Evolutionary conservation across 169 alveolate species (phyloP).

Genomic region (Plasmodium adleri): DNA sequence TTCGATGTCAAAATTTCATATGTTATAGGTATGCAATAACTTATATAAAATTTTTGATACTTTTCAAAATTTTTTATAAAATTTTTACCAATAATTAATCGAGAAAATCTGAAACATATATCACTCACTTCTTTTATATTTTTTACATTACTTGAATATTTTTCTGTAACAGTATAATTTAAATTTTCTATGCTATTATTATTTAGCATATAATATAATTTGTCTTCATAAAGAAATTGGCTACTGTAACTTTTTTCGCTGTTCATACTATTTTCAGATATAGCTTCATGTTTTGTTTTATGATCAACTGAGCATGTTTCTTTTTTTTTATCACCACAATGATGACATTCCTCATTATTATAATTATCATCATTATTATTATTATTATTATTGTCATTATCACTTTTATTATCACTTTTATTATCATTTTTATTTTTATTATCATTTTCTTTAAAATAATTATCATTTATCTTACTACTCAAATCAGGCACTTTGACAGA

Average conservation of each 20-base stretch:
- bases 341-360: too few species aligned
- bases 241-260: too few species aligned
- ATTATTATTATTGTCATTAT: not conserved
- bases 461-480: not conserved
- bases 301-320: too few species aligned
- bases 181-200: not conserved
- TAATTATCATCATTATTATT: too few species aligned
- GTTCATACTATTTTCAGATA: too few species aligned
- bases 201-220: not conserved
- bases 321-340: too few species aligned
- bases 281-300: too few species aligned
- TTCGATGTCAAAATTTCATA: not conserved
- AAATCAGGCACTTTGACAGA: not conserved
- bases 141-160: conserved; percentile 10
- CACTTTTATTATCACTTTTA: not conserved
- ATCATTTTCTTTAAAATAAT: not conserved
- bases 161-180: conserved; percentile 2
- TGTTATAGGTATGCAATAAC: conserved; percentile 35
- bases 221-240: not conserved
- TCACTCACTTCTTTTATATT: not conserved
- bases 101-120: conserved; percentile 11
- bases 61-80: conserved; percentile 6
- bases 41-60: conserved; percentile 13
- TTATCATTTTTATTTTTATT: not conserved
- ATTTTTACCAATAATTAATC: conserved; percentile 4